phyloP scores from a whole-genome alignment of 768 basidiomycete species.

The Hygrophoropsis aurantiaca region DNA sequence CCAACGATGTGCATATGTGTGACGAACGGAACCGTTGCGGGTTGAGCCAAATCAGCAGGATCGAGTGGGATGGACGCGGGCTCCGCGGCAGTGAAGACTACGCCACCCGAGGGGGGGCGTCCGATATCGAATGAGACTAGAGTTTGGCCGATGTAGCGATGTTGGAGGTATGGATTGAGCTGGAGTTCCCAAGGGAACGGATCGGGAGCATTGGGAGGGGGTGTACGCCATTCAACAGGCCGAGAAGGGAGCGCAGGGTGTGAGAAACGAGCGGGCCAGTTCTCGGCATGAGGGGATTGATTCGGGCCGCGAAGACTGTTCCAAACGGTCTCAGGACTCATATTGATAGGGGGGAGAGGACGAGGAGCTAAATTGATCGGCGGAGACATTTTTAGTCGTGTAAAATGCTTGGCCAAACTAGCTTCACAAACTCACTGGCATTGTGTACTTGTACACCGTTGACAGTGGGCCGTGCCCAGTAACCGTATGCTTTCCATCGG shows the following conservation, averaged over 20 bases:
- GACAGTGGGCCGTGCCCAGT: conserved; percentile 49
- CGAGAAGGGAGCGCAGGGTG: conserved; percentile 52
- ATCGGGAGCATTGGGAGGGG: conserved; percentile 33
- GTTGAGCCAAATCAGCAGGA: conserved; percentile 46
- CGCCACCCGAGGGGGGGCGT: conserved; percentile 17
- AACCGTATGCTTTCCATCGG: conserved; percentile 58
- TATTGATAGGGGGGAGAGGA: conserved; percentile 19
- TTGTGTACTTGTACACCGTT: conserved; percentile 41
- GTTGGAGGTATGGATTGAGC: conserved; percentile 58
- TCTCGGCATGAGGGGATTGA: conserved; percentile 37
- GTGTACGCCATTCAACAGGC: conserved; percentile 43
- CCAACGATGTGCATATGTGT: conserved; percentile 55
- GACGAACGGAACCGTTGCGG: conserved; percentile 63
- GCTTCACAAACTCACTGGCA: conserved; percentile 38
- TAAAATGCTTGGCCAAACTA: not conserved
- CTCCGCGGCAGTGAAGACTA: conserved; percentile 26
- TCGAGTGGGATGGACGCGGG: conserved; percentile 30
- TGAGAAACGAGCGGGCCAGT: conserved; percentile 47
- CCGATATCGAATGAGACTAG: conserved; percentile 52
- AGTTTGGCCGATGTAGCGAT: conserved; percentile 38
- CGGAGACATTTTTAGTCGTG: not conserved
- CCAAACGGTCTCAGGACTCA: conserved; percentile 34
- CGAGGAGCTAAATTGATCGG: conserved; percentile 20
- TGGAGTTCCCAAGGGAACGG: conserved; percentile 48
- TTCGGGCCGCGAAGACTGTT: conserved; percentile 24